Conservation (phyloP, 306 rosid species). For the Cyamopsis tetragonoloba region DNA sequence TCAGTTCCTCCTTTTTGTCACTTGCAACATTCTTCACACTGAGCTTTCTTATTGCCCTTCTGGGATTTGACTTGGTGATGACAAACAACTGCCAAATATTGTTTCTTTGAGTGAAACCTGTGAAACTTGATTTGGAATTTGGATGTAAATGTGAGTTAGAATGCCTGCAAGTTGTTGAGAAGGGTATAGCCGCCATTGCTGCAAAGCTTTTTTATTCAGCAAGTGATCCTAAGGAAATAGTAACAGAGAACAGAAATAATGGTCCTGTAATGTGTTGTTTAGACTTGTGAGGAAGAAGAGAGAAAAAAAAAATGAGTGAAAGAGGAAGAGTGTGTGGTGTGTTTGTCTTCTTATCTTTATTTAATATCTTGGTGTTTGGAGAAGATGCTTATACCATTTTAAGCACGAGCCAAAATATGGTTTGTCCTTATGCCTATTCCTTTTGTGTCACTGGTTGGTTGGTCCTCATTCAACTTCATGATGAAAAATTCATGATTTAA, state of each 20-base stretch:
- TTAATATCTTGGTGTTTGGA: constrained; percentile 18
- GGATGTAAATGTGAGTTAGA: constrained; percentile 25
- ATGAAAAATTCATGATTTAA: constrained; percentile 7
- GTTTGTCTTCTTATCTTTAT: constrained; percentile 35
- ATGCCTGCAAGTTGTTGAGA: constrained; percentile 37
- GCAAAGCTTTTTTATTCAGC: neutral
- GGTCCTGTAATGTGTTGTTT: neutral
- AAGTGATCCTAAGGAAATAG: neutral
- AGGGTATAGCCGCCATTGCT: constrained; percentile 45
- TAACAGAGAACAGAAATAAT: constrained; percentile 5
- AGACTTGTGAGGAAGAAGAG: neutral
- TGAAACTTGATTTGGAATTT: constrained; percentile 31
- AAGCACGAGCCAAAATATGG: constrained; percentile 32
- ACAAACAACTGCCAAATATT: constrained; percentile 29
- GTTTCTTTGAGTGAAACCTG: constrained; percentile 25
- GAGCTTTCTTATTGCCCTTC: constrained; percentile 35
- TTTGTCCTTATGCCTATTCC: neutral
- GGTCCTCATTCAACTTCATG: constrained; percentile 7
- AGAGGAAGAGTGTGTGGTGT: constrained; percentile 23
- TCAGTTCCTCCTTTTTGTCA: constrained; percentile 37
- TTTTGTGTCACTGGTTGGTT: neutral
- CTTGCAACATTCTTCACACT: constrained; percentile 43
- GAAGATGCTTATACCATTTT: constrained; percentile 25
- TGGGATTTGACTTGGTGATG: constrained; percentile 31
- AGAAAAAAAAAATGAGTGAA: constrained; percentile 33